These are phyloP conservation scores for Aureobasidium sp. DNA, from an alignment of 2,329 filamentous ascomycete genomes.

Conservation along the genomic window DNA sequence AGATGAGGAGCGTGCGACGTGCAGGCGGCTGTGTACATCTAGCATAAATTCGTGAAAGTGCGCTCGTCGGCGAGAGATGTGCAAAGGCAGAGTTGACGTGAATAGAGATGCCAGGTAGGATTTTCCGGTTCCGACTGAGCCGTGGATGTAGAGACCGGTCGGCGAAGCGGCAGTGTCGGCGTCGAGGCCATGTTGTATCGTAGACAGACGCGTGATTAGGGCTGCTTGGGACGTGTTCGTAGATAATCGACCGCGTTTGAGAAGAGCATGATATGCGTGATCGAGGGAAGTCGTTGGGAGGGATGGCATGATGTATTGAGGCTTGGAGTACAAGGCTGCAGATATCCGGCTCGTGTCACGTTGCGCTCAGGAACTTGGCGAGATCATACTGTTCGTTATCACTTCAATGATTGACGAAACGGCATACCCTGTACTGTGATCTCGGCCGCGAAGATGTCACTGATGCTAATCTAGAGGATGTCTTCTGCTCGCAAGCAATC, in stretches of 20 bases:
- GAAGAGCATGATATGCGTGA: not conserved
- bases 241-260: not conserved
- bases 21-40: constrained; percentile 54
- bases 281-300: not conserved
- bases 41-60: constrained; percentile 82
- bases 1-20: constrained; percentile 26
- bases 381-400: not conserved
- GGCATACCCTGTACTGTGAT: no score
- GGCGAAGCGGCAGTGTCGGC: constrained; percentile 33
- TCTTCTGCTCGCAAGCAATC: no score
- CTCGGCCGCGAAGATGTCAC: no score
- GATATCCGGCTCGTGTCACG: not conserved
- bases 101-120: constrained; percentile 70
- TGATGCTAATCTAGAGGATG: not conserved
- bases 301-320: not conserved
- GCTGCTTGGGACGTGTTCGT: not conserved
- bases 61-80: constrained; percentile 47
- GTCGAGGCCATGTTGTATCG: constrained; percentile 21
- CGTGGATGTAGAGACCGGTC: constrained; percentile 64
- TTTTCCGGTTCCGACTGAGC: constrained; percentile 73
- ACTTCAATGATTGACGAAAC: no score
- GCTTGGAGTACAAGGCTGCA: not conserved
- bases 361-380: not conserved
- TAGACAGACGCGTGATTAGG: constrained; percentile 21
- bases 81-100: constrained; percentile 57